phyloP scores from a whole-genome alignment of 2,329 filamentous ascomycete species.

The Trichothecium sympodiale region DNA sequence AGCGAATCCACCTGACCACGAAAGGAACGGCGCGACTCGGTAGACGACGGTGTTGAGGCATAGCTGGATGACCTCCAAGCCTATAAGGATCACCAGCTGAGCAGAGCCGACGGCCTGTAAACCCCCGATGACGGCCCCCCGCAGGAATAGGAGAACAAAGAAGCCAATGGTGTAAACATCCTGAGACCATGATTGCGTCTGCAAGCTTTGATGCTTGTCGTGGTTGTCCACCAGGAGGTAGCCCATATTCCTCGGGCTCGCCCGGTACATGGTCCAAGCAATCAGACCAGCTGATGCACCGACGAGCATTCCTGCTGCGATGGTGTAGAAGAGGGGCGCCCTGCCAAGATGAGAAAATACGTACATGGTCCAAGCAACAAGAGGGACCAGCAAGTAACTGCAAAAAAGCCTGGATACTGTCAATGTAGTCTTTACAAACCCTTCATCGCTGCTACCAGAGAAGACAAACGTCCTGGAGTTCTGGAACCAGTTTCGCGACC shows the following conservation, averaged over 20 bases:
- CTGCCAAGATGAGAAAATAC: conserved; percentile 36
- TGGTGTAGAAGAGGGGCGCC: conserved; percentile 13
- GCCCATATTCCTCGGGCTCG: conserved; percentile 15
- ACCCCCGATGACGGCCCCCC: conserved; percentile 57
- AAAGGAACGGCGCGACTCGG: conserved; percentile 54
- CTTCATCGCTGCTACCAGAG: conserved; percentile 1
- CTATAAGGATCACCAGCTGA: conserved; percentile 56
- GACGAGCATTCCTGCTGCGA: conserved; percentile 20
- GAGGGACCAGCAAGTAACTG: conserved; percentile 65
- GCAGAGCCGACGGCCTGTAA: conserved; percentile 45
- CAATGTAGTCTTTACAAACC: conserved; percentile 4
- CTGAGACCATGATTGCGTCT: conserved; percentile 26
- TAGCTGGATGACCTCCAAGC: conserved; percentile 58
- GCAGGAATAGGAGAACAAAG: conserved; percentile 51
- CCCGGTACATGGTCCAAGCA: conserved; percentile 16
- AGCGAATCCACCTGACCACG: conserved; percentile 53
- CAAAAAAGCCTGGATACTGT: conserved; percentile 57
- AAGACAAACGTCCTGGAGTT: conserved; percentile 32
- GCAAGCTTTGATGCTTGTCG: conserved; percentile 55
- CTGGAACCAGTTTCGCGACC: conserved; percentile 36
- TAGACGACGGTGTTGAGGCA: conserved; percentile 1
- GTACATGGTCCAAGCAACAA: conserved; percentile 62
- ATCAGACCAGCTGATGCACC: conserved; percentile 12
- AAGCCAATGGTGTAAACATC: conserved; percentile 55
- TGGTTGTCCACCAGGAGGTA: conserved; percentile 31